These are phyloP conservation scores for Citrus sp. DNA, from an alignment of 345 rosid genomes.

Conservation along the genomic window DNA sequence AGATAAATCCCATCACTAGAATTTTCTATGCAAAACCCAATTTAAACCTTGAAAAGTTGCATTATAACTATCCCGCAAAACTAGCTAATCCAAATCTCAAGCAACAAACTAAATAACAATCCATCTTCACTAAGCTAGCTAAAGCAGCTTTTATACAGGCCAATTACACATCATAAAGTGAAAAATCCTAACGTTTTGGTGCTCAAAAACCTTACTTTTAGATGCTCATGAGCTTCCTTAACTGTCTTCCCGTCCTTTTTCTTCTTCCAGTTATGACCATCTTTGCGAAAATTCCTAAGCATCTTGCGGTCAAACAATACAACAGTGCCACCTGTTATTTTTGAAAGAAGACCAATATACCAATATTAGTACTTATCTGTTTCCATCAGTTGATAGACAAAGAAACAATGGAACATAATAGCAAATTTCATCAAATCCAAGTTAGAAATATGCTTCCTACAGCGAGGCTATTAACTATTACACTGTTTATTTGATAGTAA, in stretches of 20 bases:
- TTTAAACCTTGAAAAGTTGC: neutral
- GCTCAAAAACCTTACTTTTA: conserved; percentile 59
- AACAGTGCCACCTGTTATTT: conserved; percentile 69
- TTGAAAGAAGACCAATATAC: conserved; percentile 5
- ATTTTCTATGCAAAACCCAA: neutral
- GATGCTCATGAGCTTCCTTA: conserved; percentile 98
- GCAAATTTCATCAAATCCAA: neutral
- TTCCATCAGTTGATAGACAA: neutral
- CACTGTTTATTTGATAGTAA: neutral
- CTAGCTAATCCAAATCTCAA: neutral
- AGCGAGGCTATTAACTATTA: neutral
- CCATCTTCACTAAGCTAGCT: neutral
- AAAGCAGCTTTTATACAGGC: neutral
- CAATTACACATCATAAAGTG: conserved; percentile 1
- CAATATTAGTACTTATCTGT: neutral
- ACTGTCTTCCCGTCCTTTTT: conserved; percentile 96
- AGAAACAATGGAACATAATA: neutral
- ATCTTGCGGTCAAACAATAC: conserved; percentile 87
- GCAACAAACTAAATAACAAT: neutral
- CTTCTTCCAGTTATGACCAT: conserved; percentile 99
- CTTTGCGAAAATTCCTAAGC: conserved; percentile 96
- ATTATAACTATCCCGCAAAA: neutral
- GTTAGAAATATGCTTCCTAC: neutral
- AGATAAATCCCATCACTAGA: neutral
- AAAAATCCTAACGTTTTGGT: neutral